Base-by-base conservation (phyloP, 495 filamentous ascomycete genomes). In the Parathielavia appendiculata region DNA sequence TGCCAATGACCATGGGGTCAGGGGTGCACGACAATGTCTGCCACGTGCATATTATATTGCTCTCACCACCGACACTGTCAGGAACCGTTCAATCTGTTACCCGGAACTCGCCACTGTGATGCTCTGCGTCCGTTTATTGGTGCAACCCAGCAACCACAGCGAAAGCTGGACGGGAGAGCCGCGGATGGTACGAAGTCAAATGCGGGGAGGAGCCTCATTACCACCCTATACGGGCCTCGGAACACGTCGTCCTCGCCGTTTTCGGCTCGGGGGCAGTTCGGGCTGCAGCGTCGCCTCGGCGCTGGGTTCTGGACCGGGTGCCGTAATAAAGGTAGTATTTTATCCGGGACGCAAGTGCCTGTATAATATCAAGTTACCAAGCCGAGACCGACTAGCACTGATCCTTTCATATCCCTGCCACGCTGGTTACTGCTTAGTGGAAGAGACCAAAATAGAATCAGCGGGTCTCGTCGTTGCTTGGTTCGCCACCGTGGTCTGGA, bases 241-340 rank as follows among this genome's bases (percentile, higher is more conserved):
- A 54, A 26, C 52, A 34, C 10, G 14, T 35, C 10, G 32, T 48
- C 35, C 35, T 32, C 20, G 3, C 54, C 54, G 12, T 38, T 48
- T 56, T 56, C 4, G 54, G 36, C 54, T 48, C 43, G 54, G 54
- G 51, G 22, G 8, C 6, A 26, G 11, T 30, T 16, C 16, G 7
- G 51, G 16, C 32, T n/a, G 17, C 40, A 32, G 30, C 52, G 40
- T 45, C 11, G 4, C 35, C 54, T 56, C 34, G 32, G 14, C 11
- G 17, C 43, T 48, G 44, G 50, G 54, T 56, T 39, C 54, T 56
- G 43, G 54, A 32, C 54, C 54, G 20, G 43, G 54, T 56, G 40
- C 54, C 43, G 43, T 16, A 56, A 56, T 56, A 48, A 38, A 30
- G 32, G 44, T 56, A 39, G 32, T 44, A 56, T 56, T 56, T 48